Conservation (phyloP, 257 asterid species). For the Cinchona pubescens region DNA sequence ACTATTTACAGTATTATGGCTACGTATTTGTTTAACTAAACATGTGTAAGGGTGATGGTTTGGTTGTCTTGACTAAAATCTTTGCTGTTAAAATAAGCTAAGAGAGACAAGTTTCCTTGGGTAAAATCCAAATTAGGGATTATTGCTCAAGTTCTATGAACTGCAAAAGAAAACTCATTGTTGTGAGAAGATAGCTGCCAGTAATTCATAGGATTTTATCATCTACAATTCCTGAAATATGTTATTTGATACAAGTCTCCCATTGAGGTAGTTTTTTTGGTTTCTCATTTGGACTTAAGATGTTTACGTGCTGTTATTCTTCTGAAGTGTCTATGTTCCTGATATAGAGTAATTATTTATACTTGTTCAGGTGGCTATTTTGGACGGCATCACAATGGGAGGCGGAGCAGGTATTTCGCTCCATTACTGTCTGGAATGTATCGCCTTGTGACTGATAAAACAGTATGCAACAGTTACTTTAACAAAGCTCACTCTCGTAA, state of each 20-base stretch:
- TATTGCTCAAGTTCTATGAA: neutral
- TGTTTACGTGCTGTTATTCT: neutral
- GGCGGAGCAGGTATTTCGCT: constrained; percentile 94
- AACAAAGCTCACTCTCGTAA: constrained; percentile 4
- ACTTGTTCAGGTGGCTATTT: constrained; percentile 77
- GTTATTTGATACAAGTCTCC: neutral
- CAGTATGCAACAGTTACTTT: constrained; percentile 64
- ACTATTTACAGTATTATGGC: neutral
- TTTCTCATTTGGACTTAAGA: neutral
- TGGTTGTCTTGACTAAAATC: neutral
- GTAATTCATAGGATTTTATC: neutral
- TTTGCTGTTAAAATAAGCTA: too few species aligned
- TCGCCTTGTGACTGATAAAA: constrained; percentile 89
- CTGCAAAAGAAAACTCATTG: neutral
- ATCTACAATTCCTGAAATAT: neutral
- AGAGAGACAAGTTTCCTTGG: neutral
- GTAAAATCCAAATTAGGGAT: too few species aligned
- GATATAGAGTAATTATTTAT: neutral
- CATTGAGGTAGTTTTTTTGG: neutral
- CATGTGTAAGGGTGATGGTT: neutral
- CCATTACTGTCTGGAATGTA: constrained; percentile 99
- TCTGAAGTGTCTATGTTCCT: constrained; percentile 8
- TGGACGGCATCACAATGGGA: constrained; percentile 93
- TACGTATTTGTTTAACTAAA: neutral
- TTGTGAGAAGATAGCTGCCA: neutral